Conservation (phyloP, 306 rosid species). For the Sicyos edulis region DNA sequence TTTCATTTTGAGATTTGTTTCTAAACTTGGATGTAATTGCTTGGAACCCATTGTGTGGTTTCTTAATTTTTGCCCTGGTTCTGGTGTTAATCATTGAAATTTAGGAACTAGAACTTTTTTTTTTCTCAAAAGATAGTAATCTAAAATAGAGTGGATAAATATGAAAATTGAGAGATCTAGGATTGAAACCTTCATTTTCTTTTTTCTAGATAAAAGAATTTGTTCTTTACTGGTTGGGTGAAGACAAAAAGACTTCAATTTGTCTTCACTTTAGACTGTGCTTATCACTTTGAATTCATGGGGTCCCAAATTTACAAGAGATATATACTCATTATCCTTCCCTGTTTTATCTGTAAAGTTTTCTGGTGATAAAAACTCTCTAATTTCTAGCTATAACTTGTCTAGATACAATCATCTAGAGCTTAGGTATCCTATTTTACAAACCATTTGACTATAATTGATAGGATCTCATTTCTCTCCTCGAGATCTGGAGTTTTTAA, state of each 20-base stretch:
- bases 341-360: neutral
- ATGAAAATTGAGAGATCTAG: slow-evolving; percentile 1
- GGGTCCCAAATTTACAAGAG: neutral
- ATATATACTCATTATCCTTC: neutral
- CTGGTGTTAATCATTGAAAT: neutral
- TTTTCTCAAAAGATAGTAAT: neutral
- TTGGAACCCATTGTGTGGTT: neutral
- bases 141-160: neutral
- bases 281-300: neutral
- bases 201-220: too few species aligned
- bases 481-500: too few species aligned
- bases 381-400: neutral
- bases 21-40: neutral
- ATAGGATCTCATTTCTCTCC: neutral
- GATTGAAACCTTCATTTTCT: neutral
- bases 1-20: neutral
- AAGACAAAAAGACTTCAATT: too few species aligned
- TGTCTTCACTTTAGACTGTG: neutral
- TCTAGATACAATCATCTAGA: neutral
- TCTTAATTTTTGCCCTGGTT: neutral
- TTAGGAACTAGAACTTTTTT: neutral
- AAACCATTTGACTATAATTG: neutral
- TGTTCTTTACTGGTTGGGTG: too few species aligned
- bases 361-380: neutral
- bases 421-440: neutral